These are phyloP conservation scores for Colletotrichum coccodes DNA, from an alignment of 2,329 filamentous ascomycete species.

Conservation along the genomic window DNA sequence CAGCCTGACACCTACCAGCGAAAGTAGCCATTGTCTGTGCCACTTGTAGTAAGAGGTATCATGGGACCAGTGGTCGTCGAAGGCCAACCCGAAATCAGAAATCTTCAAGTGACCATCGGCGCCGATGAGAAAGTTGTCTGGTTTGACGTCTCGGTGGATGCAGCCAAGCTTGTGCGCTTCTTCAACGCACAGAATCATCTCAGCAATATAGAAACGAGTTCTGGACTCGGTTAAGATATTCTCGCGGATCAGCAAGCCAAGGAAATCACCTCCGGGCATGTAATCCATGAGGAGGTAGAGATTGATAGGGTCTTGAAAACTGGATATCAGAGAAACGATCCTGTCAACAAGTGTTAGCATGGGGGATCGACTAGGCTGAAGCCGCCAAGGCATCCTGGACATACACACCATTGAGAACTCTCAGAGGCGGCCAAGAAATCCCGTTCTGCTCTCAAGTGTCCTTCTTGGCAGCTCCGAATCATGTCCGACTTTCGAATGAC, in stretches of 20 bases:
- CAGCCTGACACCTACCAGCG: slow-evolving; percentile 79
- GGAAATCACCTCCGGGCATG: slow-evolving; percentile 95
- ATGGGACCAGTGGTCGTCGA: slow-evolving; percentile 95
- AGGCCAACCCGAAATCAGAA: slow-evolving; percentile 94
- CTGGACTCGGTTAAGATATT: slow-evolving; percentile 83
- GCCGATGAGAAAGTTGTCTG: slow-evolving; percentile 95
- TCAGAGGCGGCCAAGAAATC: slow-evolving; percentile 92
- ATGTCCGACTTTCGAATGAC: slow-evolving; percentile 95
- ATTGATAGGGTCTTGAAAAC: slow-evolving; percentile 86
- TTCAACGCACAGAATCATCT: slow-evolving; percentile 96
- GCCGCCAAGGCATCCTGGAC: neutral
- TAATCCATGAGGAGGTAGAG: slow-evolving; percentile 98
- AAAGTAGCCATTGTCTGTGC: slow-evolving; percentile 81
- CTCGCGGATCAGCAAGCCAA: slow-evolving; percentile 86
- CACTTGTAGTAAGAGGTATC: slow-evolving; percentile 88
- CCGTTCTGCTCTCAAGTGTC: slow-evolving; percentile 88
- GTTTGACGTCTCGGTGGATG: slow-evolving; percentile 97
- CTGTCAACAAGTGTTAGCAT: slow-evolving; percentile 46
- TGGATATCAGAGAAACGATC: slow-evolving; percentile 88
- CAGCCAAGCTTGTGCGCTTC: slow-evolving; percentile 88
- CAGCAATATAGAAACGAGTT: slow-evolving; percentile 88
- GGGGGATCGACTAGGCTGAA: neutral
- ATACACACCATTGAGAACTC: slow-evolving; percentile 80
- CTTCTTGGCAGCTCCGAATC: slow-evolving; percentile 91
- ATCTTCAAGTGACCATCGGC: slow-evolving; percentile 92